Percentiles rank a stretch among this genome's conserved stretches.
Evolutionary conservation across 2,329 filamentous ascomycete species (phyloP).

Genomic region (Diaporthe sp.): DNA sequence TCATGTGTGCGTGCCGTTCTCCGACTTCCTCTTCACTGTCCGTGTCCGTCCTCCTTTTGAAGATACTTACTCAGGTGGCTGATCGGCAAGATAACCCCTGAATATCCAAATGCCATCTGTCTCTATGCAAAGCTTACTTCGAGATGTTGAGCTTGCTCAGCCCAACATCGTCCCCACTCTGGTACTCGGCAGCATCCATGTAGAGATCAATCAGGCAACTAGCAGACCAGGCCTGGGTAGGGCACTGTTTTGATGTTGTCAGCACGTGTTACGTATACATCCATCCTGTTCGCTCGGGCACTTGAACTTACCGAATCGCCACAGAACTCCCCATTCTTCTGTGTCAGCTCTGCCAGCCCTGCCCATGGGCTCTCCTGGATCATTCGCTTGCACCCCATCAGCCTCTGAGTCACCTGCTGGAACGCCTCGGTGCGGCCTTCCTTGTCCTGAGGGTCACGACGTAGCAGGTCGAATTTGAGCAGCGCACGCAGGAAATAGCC

Average conservation of each 20-base stretch:
- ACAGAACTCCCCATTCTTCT: conserved; percentile 88
- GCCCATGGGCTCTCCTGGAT: conserved; percentile 88
- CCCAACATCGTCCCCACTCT: conserved; percentile 43
- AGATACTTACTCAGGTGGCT: not conserved
- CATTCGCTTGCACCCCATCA: conserved; percentile 87
- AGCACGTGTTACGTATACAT: conserved; percentile 37
- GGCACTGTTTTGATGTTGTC: conserved; percentile 68
- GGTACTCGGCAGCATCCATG: conserved; percentile 82
- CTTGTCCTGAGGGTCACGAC: conserved; percentile 66
- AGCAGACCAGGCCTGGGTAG: conserved; percentile 96
- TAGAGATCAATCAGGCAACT: conserved; percentile 96
- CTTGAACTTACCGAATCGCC: conserved; percentile 80
- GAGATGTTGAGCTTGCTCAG: conserved; percentile 33
- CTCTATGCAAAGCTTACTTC: not conserved
- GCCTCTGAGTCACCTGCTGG: conserved; percentile 89
- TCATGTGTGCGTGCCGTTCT: not conserved
- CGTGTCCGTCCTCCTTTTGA: not conserved
- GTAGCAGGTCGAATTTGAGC: conserved; percentile 87
- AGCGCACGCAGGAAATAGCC: conserved; percentile 95
- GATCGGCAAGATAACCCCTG: conserved; percentile 11
- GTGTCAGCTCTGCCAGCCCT: conserved; percentile 91
- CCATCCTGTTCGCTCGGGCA: not conserved
- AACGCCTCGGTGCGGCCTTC: conserved; percentile 87
- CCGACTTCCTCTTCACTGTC: not conserved
- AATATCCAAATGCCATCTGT: not conserved